phyloP scores from a whole-genome alignment of 1,284 basidiomycete species.

The Naganishia liquefaciens region DNA sequence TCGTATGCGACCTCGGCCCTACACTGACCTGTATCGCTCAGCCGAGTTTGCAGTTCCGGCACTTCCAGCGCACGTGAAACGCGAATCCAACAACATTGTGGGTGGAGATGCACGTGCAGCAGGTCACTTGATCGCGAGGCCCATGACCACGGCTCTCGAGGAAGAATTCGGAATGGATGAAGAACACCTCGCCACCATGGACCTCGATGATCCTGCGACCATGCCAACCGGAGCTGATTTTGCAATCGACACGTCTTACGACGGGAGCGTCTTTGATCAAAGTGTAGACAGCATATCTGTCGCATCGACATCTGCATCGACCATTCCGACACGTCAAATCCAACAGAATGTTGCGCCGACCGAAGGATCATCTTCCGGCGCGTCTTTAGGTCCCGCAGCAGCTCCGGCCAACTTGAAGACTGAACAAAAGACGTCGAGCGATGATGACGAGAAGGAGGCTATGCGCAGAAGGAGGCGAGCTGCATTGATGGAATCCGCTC shows the following conservation, averaged over 20 bases:
- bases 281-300: conserved; percentile 15
- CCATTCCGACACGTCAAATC: conserved; percentile 1
- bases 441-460: conserved; percentile 23
- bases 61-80: conserved; percentile 4
- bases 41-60: conserved; percentile 19
- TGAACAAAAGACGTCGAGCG: conserved; percentile 19
- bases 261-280: conserved; percentile 20
- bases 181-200: conserved; percentile 16
- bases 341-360: background rate
- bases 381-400: background rate
- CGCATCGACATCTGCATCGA: conserved; percentile 10
- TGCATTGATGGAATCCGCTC: conserved; percentile 14
- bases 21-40: background rate
- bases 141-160: conserved; percentile 21
- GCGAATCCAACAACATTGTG: background rate
- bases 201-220: conserved; percentile 20
- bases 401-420: background rate
- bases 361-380: background rate
- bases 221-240: conserved; percentile 25
- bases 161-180: conserved; percentile 27
- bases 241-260: conserved; percentile 16
- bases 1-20: conserved; percentile 20
- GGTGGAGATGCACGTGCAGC: background rate
- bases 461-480: conserved; percentile 11
- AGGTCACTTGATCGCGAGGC: conserved; percentile 10